These are phyloP conservation scores for Tuber magnatum DNA, from an alignment of 495 filamentous ascomycete genomes.

Conservation along the genomic window DNA sequence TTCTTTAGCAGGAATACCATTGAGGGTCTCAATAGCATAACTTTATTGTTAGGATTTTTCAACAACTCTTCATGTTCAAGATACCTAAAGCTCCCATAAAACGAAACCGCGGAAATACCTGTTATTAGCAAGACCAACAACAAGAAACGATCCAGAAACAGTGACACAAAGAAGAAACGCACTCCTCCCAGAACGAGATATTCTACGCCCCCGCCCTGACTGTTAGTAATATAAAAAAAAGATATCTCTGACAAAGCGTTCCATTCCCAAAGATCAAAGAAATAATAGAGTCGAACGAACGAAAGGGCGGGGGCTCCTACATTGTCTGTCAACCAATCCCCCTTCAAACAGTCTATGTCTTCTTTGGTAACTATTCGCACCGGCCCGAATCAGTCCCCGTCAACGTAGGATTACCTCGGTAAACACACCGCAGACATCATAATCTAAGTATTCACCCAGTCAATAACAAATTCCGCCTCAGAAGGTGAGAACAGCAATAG, in stretches of 20 bases:
- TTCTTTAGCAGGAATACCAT: constrained; percentile 92
- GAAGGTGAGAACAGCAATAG: not conserved
- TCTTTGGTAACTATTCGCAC: constrained; percentile 64
- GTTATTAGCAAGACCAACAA: constrained; percentile 18
- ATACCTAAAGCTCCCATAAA: constrained; percentile 51
- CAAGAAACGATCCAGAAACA: constrained; percentile 3
- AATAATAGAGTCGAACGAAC: constrained; percentile 3
- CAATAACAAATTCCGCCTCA: constrained; percentile 6
- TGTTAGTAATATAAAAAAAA: constrained; percentile 11
- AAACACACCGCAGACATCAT: constrained; percentile 62
- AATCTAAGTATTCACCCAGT: constrained; percentile 46
- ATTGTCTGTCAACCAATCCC: constrained; percentile 98
- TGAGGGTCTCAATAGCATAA: constrained; percentile 82
- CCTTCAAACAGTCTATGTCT: constrained; percentile 77
- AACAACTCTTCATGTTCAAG: constrained; percentile 80
- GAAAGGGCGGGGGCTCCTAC: constrained; percentile 48
- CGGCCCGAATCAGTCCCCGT: constrained; percentile 17
- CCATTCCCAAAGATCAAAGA: not conserved
- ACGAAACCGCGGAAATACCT: not conserved
- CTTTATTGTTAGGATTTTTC: constrained; percentile 67
- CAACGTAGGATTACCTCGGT: constrained; percentile 24
- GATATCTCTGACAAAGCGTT: not conserved
- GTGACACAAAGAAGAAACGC: constrained; percentile 42
- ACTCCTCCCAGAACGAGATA: constrained; percentile 98
- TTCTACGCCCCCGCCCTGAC: constrained; percentile 46